Evolutionary conservation across 139 green algal species (phyloP).

Genomic region (Zygnema circumcarinatum): DNA sequence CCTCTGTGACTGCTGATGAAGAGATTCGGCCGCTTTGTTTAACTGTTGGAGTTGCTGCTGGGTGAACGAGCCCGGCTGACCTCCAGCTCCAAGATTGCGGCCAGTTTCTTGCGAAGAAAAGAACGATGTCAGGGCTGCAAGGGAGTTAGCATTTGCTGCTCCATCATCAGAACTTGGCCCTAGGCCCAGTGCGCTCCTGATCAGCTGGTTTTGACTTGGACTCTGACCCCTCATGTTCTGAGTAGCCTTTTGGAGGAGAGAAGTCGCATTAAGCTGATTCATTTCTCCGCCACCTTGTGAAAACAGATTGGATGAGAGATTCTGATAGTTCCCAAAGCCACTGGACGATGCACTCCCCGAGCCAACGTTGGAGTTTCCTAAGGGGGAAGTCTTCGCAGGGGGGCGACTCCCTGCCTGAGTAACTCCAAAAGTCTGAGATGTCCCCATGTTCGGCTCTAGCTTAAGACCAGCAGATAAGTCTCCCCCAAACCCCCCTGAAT

Average conservation of each 20-base stretch:
- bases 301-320: not conserved
- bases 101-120: constrained; percentile 1
- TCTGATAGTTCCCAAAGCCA: not conserved
- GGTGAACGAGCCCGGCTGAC: no score
- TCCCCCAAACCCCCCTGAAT: not conserved
- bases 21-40: not conserved
- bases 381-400: no score
- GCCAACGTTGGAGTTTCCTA: not conserved
- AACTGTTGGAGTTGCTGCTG: not conserved
- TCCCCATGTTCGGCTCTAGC: not conserved
- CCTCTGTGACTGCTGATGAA: constrained; percentile 2
- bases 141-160: not conserved
- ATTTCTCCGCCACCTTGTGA: not conserved
- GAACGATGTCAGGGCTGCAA: not conserved
- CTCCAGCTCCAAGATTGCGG: not conserved
- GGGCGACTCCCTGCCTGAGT: not conserved
- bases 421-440: not conserved
- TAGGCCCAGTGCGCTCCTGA: not conserved
- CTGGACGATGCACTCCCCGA: not conserved
- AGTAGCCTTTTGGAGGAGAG: not conserved
- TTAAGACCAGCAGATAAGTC: not conserved
- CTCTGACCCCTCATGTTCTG: not conserved
- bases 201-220: not conserved
- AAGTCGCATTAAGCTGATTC: not conserved
- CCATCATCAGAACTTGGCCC: not conserved